These are phyloP conservation scores for Aspergillus tanneri DNA, from an alignment of 2,329 filamentous ascomycete genomes.

Conservation along the genomic window DNA sequence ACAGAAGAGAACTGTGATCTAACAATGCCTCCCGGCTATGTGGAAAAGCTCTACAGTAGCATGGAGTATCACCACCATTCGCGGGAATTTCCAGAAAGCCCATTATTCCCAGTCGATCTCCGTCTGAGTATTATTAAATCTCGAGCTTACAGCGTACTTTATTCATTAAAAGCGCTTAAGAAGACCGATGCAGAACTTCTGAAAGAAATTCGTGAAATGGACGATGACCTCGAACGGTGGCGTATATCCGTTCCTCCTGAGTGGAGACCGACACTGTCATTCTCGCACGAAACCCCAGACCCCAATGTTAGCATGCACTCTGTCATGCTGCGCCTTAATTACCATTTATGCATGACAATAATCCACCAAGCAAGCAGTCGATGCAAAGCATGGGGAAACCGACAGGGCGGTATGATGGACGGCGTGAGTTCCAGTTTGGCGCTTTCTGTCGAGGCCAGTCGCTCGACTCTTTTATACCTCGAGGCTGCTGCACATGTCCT, in stretches of 20 bases:
- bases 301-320: conserved; percentile 47
- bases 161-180: conserved; percentile 49
- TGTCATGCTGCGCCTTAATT: conserved; percentile 54
- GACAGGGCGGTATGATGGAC: conserved; percentile 39
- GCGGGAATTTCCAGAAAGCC: conserved; percentile 24
- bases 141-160: conserved; percentile 50
- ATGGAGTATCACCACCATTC: conserved; percentile 22
- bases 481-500: conserved; percentile 45
- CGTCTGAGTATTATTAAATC: conserved; percentile 54
- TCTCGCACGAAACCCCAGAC: conserved; percentile 35
- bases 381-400: conserved; percentile 46
- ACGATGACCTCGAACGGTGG: conserved; percentile 58
- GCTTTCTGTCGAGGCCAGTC: conserved; percentile 56
- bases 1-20: conserved; percentile 55
- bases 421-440: conserved; percentile 55
- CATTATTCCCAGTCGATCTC: conserved; percentile 50
- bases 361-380: conserved; percentile 58
- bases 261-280: conserved; percentile 51
- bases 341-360: conserved; percentile 55
- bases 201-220: conserved; percentile 56
- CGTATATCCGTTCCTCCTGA: conserved; percentile 48
- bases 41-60: conserved; percentile 30
- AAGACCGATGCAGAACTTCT: conserved; percentile 58
- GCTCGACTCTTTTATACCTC: conserved; percentile 55
- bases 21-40: conserved; percentile 47